Conservation (phyloP, 2,329 filamentous ascomycete species). For the Beauveria asiatica region DNA sequence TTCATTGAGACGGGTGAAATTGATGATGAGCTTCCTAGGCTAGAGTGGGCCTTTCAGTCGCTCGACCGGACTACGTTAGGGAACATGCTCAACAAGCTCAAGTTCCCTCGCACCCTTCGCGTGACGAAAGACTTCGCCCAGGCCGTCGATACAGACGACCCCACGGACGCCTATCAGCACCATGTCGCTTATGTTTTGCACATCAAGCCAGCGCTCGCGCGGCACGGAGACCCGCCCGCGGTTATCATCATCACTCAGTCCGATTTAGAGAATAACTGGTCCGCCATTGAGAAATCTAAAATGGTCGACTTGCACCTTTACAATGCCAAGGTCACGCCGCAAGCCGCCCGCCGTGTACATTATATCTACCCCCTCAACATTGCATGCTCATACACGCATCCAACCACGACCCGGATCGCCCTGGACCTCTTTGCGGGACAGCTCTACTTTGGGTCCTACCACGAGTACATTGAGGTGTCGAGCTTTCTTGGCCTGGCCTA, state of each 20-base stretch:
- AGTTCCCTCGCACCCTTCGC: not conserved
- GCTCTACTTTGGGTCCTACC: slow-evolving; percentile 47
- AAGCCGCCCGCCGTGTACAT: not conserved
- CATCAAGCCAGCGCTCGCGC: not conserved
- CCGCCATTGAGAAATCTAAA: slow-evolving; percentile 21
- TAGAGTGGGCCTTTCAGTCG: slow-evolving; percentile 36
- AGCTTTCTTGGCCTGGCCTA: slow-evolving; percentile 41
- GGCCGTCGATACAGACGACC: not conserved
- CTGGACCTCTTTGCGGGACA: slow-evolving; percentile 62
- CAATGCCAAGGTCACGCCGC: slow-evolving; percentile 14
- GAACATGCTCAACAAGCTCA: not conserved
- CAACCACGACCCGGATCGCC: slow-evolving; percentile 21
- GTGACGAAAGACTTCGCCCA: not conserved
- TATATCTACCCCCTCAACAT: not conserved
- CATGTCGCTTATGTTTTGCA: not conserved
- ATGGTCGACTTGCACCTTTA: slow-evolving; percentile 38
- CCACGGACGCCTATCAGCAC: not conserved
- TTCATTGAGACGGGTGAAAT: slow-evolving; percentile 33
- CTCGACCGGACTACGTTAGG: slow-evolving; percentile 32
- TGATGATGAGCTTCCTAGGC: slow-evolving; percentile 18
- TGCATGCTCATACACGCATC: slow-evolving; percentile 17
- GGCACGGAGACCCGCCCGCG: not conserved
- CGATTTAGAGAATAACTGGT: slow-evolving; percentile 45
- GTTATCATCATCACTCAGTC: slow-evolving; percentile 52
- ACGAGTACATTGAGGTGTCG: slow-evolving; percentile 47